Evolutionary conservation across 306 rosid species (phyloP), one percentile per base, ranked within the genome.

Genomic region (Crataegus laevigata): DNA sequence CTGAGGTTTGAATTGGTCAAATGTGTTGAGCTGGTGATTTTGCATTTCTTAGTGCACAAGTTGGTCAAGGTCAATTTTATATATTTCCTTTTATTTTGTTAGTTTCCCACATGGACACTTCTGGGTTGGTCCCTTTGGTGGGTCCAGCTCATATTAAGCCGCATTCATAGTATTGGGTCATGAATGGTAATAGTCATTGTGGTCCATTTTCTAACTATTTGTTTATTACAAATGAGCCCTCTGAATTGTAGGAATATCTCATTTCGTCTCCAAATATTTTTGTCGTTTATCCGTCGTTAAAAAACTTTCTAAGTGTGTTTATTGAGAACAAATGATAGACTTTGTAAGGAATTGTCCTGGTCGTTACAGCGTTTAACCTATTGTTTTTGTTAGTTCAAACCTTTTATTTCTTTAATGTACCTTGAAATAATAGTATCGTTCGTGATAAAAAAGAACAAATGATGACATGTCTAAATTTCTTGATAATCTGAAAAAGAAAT

Each of bases 1-100:
- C 13, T 5, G 24, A 32, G 69, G 69, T 65, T 73, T 74, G 69
- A 74, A 74, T 13, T 14, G 47, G 77, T 74, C 77, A 61, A 61
- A 61, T 61, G 30, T 73, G 69, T 43, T 68, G 59, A 73, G 69
- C 69, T 73, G 69, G 22, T n/a, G 28, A 57, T 58, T 58, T 58
- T 25, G 26, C 68, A 73, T 60, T 25, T 17, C 59, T 42, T 60
- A 3, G 58, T 19, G 69, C 77, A 50, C 68, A 73, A 73, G 77
- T 60, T 60, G 66, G 55, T 59, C 58, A 73, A 25, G 28, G 69
- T 73, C 77, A 11, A 72, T 4, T 21, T 4, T 60, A 17, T 3
- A 3, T 42, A 8, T 24, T 58, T 10, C 3, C 1, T 9, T 58
- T 38, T 3, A 5, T 17, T 22, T 22, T 9, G 1, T 24, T 13